Evolutionary conservation across 2,329 filamentous ascomycete genomes (phyloP).

Genomic region (Aureobasidium vineae): DNA sequence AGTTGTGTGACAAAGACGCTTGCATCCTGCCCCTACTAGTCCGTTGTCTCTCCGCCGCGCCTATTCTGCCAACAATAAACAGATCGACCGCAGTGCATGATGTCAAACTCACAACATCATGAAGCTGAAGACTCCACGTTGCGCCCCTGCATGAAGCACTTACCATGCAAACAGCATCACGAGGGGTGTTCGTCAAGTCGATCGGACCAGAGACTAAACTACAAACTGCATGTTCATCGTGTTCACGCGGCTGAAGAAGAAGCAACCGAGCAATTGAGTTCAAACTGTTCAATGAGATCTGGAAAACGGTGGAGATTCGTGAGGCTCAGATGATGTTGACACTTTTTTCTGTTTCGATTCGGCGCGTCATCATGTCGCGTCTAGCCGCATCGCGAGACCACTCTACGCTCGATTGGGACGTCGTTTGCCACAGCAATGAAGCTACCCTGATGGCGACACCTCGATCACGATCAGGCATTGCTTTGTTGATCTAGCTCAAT

Average conservation of each 20-base stretch:
- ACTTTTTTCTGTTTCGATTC: neutral
- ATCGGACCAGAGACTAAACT: neutral
- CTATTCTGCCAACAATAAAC: conserved; percentile 5
- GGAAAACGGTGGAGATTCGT: neutral
- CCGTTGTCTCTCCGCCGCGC: neutral
- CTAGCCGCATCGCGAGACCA: neutral
- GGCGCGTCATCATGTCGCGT: conserved; percentile 17
- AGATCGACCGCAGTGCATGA: conserved; percentile 5
- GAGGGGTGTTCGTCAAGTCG: neutral
- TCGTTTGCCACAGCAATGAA: conserved; percentile 1
- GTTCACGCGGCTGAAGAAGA: neutral
- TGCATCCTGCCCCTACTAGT: neutral
- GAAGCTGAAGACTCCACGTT: neutral
- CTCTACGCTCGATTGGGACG: conserved; percentile 17
- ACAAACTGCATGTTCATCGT: conserved; percentile 1
- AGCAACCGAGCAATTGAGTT: neutral
- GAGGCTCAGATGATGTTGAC: conserved; percentile 10
- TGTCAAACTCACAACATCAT: neutral
- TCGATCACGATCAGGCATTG: neutral
- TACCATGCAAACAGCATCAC: conserved; percentile 8
- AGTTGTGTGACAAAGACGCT: neutral
- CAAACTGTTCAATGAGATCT: conserved; percentile 13
- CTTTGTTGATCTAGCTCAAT: neutral
- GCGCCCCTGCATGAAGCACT: conserved; percentile 21
- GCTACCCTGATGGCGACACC: conserved; percentile 11